Percentiles rank a stretch among this genome's conserved stretches.
Evolutionary conservation across 257 asterid species (phyloP).

Genomic region (Haberlea rhodopensis): DNA sequence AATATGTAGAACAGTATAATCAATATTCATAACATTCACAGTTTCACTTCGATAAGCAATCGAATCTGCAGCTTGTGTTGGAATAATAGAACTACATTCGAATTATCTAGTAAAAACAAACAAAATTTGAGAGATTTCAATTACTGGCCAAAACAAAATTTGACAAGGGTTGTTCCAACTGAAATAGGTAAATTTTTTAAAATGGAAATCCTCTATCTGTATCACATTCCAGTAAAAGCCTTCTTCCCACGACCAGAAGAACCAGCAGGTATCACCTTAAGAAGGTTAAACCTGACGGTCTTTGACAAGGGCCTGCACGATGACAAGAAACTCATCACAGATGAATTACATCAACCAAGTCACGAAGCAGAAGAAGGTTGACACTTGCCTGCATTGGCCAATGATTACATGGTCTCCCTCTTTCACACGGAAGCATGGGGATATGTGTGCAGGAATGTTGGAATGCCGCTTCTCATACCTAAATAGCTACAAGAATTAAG

Average conservation of each 20-base stretch:
- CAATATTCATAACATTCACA: too few relatives aligned
- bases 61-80: background rate
- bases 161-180: constrained; percentile 20
- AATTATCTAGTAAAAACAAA: background rate
- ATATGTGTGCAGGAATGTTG: constrained; percentile 74
- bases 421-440: constrained; percentile 86
- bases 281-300: constrained; percentile 76
- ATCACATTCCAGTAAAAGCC: constrained; percentile 74
- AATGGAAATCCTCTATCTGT: too few relatives aligned
- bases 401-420: constrained; percentile 78
- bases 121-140: background rate
- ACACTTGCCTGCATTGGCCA: constrained; percentile 79
- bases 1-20: too few relatives aligned
- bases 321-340: background rate
- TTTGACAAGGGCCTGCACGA: constrained; percentile 73
- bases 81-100: background rate
- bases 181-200: too few relatives aligned
- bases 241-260: constrained; percentile 84
- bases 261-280: constrained; percentile 83
- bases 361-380: background rate
- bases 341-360: background rate
- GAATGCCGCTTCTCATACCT: constrained; percentile 90
- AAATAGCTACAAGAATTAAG: background rate
- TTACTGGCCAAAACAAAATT: background rate
- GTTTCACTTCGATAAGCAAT: background rate